A percentile compares a stretch with the other conserved stretches of the same genome.
phyloP scores from a whole-genome alignment of 495 filamentous ascomycete species.

The Aspergillus heteromorphus region DNA sequence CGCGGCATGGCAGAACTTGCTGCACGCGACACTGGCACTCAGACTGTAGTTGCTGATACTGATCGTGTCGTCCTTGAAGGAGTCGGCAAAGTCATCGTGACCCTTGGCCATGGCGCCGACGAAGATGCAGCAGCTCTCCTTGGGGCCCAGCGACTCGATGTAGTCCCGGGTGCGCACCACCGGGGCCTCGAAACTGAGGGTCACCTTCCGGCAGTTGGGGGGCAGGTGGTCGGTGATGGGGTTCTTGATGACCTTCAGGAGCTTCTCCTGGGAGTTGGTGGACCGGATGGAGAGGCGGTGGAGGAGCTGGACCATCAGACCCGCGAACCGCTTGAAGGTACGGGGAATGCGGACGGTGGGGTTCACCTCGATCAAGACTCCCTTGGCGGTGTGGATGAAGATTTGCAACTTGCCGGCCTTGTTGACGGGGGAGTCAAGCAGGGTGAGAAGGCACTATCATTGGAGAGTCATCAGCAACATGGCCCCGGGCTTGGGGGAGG shows the following conservation, averaged over 20 bases:
- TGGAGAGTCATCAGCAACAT: slow-evolving; percentile 8
- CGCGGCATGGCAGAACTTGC: slow-evolving; percentile 97
- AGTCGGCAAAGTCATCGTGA: slow-evolving; percentile 88
- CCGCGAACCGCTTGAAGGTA: slow-evolving; percentile 98
- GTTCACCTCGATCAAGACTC: slow-evolving; percentile 94
- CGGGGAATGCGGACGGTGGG: slow-evolving; percentile 93
- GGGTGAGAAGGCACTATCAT: slow-evolving; percentile 84
- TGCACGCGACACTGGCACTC: slow-evolving; percentile 94
- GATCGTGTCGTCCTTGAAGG: slow-evolving; percentile 92
- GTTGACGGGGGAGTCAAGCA: slow-evolving; percentile 96
- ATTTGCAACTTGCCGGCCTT: slow-evolving; percentile 97
- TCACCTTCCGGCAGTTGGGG: slow-evolving; percentile 95
- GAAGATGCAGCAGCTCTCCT: slow-evolving; percentile 95
- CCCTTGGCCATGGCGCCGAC: slow-evolving; percentile 99
- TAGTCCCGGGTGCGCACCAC: slow-evolving; percentile 87
- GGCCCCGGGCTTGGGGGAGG: not conserved
- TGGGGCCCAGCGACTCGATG: slow-evolving; percentile 65
- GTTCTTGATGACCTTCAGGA: slow-evolving; percentile 95
- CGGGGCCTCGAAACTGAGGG: slow-evolving; percentile 83
- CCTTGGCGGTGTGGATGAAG: slow-evolving; percentile 96
- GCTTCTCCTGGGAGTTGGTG: slow-evolving; percentile 92
- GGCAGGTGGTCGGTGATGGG: slow-evolving; percentile 95
- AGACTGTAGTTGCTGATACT: slow-evolving; percentile 97
- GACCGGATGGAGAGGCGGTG: slow-evolving; percentile 94
- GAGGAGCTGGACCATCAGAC: slow-evolving; percentile 97